phyloP scores from a whole-genome alignment of 495 filamentous ascomycete genomes.

The Penicillium odoratum region DNA sequence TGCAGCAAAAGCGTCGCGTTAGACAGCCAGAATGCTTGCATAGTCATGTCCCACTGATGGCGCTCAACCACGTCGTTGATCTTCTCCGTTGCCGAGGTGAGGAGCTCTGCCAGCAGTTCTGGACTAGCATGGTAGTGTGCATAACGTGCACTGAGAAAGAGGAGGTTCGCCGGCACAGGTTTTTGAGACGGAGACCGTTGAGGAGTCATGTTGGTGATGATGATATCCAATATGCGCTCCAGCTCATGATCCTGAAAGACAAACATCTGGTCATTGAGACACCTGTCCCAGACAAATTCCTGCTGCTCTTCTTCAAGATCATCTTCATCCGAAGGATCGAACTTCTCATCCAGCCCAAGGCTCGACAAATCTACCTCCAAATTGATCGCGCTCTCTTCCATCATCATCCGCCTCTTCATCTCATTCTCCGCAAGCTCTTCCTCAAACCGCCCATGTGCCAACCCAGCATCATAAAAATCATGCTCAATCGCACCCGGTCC shows the following conservation, averaged over 20 bases:
- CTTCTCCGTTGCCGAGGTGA: slow-evolving; percentile 88
- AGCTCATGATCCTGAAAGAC: slow-evolving; percentile 96
- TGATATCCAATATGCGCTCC: slow-evolving; percentile 84
- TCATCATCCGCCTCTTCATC: slow-evolving; percentile 97
- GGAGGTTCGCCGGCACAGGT: slow-evolving; percentile 93
- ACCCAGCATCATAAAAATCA: slow-evolving; percentile 93
- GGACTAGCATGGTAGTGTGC: slow-evolving; percentile 93
- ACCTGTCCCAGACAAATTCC: slow-evolving; percentile 97
- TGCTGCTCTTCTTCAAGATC: slow-evolving; percentile 87
- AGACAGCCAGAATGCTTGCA: slow-evolving; percentile 97
- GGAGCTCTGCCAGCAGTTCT: slow-evolving; percentile 76
- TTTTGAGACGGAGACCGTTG: slow-evolving; percentile 95
- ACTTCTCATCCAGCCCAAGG: slow-evolving; percentile 92
- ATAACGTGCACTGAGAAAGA: slow-evolving; percentile 94
- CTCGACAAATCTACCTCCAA: slow-evolving; percentile 96
- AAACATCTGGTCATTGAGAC: slow-evolving; percentile 98
- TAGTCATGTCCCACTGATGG: slow-evolving; percentile 99
- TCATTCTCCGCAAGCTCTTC: slow-evolving; percentile 98
- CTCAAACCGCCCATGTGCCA: slow-evolving; percentile 92
- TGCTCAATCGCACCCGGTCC: slow-evolving; percentile 83
- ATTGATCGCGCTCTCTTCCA: slow-evolving; percentile 99
- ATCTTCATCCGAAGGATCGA: slow-evolving; percentile 72
- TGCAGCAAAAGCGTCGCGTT: slow-evolving; percentile 94
- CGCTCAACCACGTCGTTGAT: slow-evolving; percentile 94
- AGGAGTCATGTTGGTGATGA: slow-evolving; percentile 98